These are phyloP conservation scores for Aspergillus oerlinghausenensis DNA, from an alignment of 2,329 filamentous ascomycete species.

Conservation along the genomic window DNA sequence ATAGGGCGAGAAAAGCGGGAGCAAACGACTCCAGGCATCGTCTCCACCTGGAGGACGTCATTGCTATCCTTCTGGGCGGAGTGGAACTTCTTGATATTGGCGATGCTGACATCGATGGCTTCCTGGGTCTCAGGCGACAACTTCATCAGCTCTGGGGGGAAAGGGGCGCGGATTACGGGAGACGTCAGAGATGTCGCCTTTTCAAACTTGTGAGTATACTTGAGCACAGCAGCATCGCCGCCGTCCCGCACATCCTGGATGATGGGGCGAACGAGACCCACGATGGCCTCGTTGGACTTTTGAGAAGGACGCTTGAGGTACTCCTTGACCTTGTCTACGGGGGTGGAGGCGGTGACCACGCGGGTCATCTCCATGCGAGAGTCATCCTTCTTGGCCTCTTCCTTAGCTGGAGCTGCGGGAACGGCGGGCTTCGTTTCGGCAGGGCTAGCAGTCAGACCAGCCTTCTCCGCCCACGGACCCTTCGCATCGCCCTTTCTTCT, in stretches of 20 bases:
- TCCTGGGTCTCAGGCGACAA: slow-evolving; percentile 76
- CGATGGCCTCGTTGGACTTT: slow-evolving; percentile 87
- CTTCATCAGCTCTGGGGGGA: slow-evolving; percentile 79
- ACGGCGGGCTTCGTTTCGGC: slow-evolving; percentile 7
- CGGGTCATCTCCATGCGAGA: slow-evolving; percentile 77
- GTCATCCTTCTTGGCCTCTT: slow-evolving; percentile 47
- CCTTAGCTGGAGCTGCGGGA: slow-evolving; percentile 2
- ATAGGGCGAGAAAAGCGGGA: slow-evolving; percentile 90
- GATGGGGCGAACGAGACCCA: slow-evolving; percentile 86
- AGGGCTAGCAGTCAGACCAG: slow-evolving; percentile 60
- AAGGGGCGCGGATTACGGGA: slow-evolving; percentile 84
- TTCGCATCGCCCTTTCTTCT: slow-evolving; percentile 91
- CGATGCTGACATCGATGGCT: slow-evolving; percentile 89
- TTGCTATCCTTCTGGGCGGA: slow-evolving; percentile 76
- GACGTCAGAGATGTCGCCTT: slow-evolving; percentile 88
- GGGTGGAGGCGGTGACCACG: slow-evolving; percentile 63
- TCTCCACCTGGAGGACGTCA: slow-evolving; percentile 80
- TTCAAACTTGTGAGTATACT: slow-evolving; percentile 97
- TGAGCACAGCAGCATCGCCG: slow-evolving; percentile 82
- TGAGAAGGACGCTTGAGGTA: slow-evolving; percentile 86
- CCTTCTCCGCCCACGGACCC: slow-evolving; percentile 82
- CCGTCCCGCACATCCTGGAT: slow-evolving; percentile 78
- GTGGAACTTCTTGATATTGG: slow-evolving; percentile 94
- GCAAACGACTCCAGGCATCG: slow-evolving; percentile 95
- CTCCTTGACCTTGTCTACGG: slow-evolving; percentile 62